Evolutionary conservation across 2,329 filamentous ascomycete species (phyloP).

Genomic region (Colletotrichum aenigma): DNA sequence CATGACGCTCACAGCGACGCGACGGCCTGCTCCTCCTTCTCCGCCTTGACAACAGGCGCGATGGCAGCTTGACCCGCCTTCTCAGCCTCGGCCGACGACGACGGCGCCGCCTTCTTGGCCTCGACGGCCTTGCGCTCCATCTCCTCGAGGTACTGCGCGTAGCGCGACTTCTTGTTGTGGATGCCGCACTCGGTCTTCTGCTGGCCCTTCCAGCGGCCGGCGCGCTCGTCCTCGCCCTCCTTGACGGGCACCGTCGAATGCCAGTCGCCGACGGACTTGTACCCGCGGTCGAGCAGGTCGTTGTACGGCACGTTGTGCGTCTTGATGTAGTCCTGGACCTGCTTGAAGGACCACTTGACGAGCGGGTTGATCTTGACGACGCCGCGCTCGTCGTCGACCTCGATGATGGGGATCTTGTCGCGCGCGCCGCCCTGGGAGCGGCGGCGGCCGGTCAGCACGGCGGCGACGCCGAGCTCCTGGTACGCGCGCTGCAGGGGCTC

Average conservation of each 20-base stretch:
- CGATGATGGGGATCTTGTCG: conserved; percentile 87
- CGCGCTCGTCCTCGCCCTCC: conserved; percentile 92
- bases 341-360: conserved; percentile 89
- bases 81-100: conserved; percentile 18
- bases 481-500: conserved; percentile 95
- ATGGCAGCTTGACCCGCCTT: conserved; percentile 21
- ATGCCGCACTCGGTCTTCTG: conserved; percentile 98
- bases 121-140: conserved; percentile 72
- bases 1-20: not conserved
- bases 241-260: conserved; percentile 92
- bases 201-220: conserved; percentile 96
- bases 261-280: conserved; percentile 98
- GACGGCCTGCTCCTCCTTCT: conserved; percentile 14
- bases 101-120: conserved; percentile 31
- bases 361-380: conserved; percentile 98
- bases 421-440: conserved; percentile 93
- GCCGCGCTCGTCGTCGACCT: conserved; percentile 85
- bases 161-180: conserved; percentile 96
- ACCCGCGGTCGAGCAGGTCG: conserved; percentile 86
- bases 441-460: conserved; percentile 89
- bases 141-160: conserved; percentile 81
- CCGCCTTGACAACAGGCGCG: conserved; percentile 21
- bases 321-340: conserved; percentile 87
- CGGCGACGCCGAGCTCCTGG: conserved; percentile 82
- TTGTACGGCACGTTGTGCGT: conserved; percentile 94